Base-by-base conservation (phyloP, 2,329 filamentous ascomycete genomes). In the Colletotrichum australisinense region DNA sequence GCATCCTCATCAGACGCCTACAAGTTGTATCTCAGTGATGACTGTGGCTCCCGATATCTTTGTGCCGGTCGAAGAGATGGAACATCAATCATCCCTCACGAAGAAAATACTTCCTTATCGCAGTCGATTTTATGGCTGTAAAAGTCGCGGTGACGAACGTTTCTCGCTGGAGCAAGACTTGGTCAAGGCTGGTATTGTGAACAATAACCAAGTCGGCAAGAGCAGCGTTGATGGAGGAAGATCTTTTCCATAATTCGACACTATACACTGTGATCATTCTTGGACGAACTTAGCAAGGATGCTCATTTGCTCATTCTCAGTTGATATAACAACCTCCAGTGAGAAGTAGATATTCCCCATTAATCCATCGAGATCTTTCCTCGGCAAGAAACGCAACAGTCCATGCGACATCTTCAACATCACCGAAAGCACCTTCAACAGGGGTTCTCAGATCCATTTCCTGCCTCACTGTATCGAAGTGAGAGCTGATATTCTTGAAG, bases 101-200 rank as follows among this genome's bases (percentile, higher is more conserved):
- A 81, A 81, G 82, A 4, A 87, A 89, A 75, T 80, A 80, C 49
- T 77, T 92, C 30, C 91, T 90, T 0, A 89, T 92, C 0, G 86
- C 87, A 0, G 85, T 91, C 0, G 84, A 90, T 74, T 81, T 92
- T 19, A 81, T 92, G 80, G 89, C 85, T 0, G 87, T 88, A 0
- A 87, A 86, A 73, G 90, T 0, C 92, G 90, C 74, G 91, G 92
- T 79, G 87, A 87, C 0, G 84, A 91, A 83, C 76, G 92, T n/a
- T 88, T 88, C 38, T 84, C 83, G 35, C 79, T 92, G 53, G 86
- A 89, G 1, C 80, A 85, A 62, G 87, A 88, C 46, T 74, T 92
- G 67, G 82, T 86, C 2, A 80, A 80, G 26, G 85, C 82, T n/a
- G 88, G 88, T 0, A 82, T 90, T 5, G n/a, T 90, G 42, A 82